A percentile compares a stretch with the other conserved stretches of the same genome.
These are phyloP conservation scores for Gaultheria prostrata DNA, from an alignment of 148 eudicot species.

Conservation along the genomic window DNA sequence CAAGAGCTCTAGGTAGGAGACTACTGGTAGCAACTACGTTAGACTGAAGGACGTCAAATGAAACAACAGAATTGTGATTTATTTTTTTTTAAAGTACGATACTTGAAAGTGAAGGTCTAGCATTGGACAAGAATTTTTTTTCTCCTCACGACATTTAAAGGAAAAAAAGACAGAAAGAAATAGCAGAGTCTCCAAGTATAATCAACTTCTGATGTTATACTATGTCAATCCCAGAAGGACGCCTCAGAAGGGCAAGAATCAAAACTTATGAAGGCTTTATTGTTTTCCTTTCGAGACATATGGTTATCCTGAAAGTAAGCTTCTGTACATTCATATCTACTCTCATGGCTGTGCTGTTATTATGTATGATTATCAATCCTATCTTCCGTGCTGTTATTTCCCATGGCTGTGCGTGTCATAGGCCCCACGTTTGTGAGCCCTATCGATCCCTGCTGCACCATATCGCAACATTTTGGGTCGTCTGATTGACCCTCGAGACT, in stretches of 20 bases:
- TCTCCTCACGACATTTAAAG: neutral
- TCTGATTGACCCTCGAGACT: conserved; percentile 56
- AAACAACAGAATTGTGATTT: too few relatives aligned
- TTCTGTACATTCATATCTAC: neutral
- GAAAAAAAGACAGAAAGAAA: neutral
- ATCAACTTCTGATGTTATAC: neutral
- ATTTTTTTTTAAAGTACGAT: too few relatives aligned
- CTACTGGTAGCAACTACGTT: too few relatives aligned
- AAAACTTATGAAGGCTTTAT: conserved; percentile 1
- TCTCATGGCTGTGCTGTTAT: neutral
- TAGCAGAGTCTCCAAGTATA: neutral
- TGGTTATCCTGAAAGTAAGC: neutral
- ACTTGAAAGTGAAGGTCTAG: neutral
- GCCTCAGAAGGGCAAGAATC: neutral
- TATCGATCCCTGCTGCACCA: conserved; percentile 66
- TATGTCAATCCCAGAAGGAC: neutral
- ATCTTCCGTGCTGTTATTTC: conserved; percentile 30
- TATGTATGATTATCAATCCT: conserved; percentile 11
- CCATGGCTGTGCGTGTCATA: conserved; percentile 62
- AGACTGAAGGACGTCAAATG: too few relatives aligned
- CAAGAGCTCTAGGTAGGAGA: neutral
- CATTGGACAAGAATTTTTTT: neutral
- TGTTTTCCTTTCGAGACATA: neutral
- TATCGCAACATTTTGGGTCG: conserved; percentile 61
- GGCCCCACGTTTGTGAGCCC: conserved; percentile 62